A percentile compares a stretch with the other conserved stretches of the same genome.
phyloP scores from a whole-genome alignment of 169 alveolate genomes.

The Plasmodium coatneyi region DNA sequence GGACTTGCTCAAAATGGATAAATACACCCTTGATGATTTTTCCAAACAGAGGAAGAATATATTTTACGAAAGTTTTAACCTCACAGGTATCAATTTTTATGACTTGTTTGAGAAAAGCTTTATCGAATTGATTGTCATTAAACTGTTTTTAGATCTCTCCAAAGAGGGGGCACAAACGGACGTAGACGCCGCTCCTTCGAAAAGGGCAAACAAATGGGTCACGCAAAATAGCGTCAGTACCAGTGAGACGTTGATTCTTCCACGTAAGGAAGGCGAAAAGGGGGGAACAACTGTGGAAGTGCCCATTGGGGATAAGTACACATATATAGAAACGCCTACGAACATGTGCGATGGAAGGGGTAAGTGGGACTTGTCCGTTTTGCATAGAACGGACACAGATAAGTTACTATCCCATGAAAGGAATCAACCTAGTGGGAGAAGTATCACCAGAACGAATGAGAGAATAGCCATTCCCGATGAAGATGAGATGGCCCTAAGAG shows the following conservation, averaged over 20 bases:
- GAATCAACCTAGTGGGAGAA: background rate
- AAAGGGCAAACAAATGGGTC: background rate
- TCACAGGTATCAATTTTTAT: constrained; percentile 12
- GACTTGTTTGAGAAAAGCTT: constrained; percentile 33
- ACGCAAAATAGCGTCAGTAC: background rate
- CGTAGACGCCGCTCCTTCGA: background rate
- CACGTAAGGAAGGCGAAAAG: background rate
- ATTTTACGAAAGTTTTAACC: constrained; percentile 31
- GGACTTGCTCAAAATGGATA: constrained; percentile 19
- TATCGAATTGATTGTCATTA: constrained; percentile 33
- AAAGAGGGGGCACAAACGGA: background rate
- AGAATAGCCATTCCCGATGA: background rate
- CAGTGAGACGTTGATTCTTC: background rate
- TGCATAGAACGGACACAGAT: background rate
- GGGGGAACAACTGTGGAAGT: background rate
- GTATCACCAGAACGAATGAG: background rate
- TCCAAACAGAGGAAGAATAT: constrained; percentile 7
- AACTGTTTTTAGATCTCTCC: constrained; percentile 29
- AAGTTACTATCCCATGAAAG: background rate
- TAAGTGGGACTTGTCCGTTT: background rate
- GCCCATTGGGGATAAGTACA: background rate
- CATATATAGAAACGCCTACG: background rate
- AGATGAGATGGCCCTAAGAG: background rate
- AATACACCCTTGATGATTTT: constrained; percentile 2
- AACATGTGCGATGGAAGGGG: background rate